Base-by-base conservation (phyloP, 192 early-diverging fungal genomes). In the Phycomyces blakesleeanus region DNA sequence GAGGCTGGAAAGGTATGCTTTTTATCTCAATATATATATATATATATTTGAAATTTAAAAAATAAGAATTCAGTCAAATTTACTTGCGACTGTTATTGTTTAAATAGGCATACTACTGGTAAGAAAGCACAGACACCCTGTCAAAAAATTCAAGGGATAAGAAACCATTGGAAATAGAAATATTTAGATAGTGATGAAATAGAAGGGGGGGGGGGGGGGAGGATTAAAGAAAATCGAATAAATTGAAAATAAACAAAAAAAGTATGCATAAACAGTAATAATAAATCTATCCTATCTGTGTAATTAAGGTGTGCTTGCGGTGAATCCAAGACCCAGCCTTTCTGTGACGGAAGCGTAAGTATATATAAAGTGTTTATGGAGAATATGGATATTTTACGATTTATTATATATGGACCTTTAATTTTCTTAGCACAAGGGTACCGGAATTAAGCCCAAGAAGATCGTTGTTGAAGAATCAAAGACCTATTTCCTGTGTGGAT, bases 311-410 rank as follows among this genome's bases (percentile, higher is more conserved):
- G 62, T 21, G 41, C 62, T 10, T 63, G 62, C 26, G 62, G 62
- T 63, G 62, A 63, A 42, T 63, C 62, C 37, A 63, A 63, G 52
- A 63, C 40, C 16, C 62, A 63, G 27, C 62, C 62, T 3, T 63
- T 63, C 25, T 63, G 62, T 55, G 62, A 63, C 26, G 62, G 62
- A 16, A 22, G 26, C 18, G 62, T 63, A 55, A 63, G 62, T 63
- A 24, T 3, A 20, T 7, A 14, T 3, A 52, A 50, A 27, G 29
- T 26, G 34, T 22, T 22, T 50, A 4, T 50, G 49, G 1, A 10
- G 2, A 16, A 9, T 50, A 7, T 34, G 29, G n/a, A n/a, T n/a
- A n/a, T n/a, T n/a, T n/a, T n/a, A n/a, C n/a, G n/a, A n/a, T n/a
- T n/a, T n/a, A n/a, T n/a, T 34, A 34, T 34, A 34, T 34, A 34